Percentiles rank a stretch among this genome's conserved stretches.
Evolutionary conservation across 2,329 filamentous ascomycete genomes (phyloP).

Genomic region (Zelopaecilomyces penicillatus): DNA sequence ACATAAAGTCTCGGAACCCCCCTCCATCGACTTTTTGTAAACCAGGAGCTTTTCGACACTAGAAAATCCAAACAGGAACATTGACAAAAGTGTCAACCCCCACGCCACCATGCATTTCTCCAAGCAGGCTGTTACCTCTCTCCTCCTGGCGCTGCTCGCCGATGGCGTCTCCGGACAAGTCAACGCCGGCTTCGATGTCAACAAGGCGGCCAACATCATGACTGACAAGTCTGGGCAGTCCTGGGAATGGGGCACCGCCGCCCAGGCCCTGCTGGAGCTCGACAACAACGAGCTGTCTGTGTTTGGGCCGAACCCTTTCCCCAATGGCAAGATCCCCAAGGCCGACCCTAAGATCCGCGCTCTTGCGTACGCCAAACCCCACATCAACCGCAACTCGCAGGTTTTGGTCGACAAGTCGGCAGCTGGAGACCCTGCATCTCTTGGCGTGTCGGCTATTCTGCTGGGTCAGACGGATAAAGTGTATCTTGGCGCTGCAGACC

Average conservation of each 20-base stretch:
- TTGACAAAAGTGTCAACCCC: background rate
- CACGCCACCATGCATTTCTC: background rate
- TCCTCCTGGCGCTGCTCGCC: background rate
- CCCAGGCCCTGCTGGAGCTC: slow-evolving; percentile 10
- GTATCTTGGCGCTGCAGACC: slow-evolving; percentile 7
- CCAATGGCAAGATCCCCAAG: slow-evolving; percentile 7
- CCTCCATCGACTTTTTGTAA: too few relatives aligned
- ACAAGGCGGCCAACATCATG: slow-evolving; percentile 8
- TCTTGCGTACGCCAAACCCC: slow-evolving; percentile 7
- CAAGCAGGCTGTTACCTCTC: background rate
- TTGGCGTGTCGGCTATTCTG: slow-evolving; percentile 10
- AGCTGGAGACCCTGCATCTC: slow-evolving; percentile 10
- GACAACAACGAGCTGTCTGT: slow-evolving; percentile 11
- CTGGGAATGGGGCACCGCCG: slow-evolving; percentile 12
- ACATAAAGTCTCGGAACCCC: too few relatives aligned
- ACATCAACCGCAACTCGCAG: slow-evolving; percentile 9
- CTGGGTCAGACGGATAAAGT: slow-evolving; percentile 9
- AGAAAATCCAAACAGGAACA: too few relatives aligned
- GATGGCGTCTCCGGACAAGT: background rate
- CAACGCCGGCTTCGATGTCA: slow-evolving; percentile 9
- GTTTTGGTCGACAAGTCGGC: slow-evolving; percentile 5
- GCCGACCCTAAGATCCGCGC: slow-evolving; percentile 2
- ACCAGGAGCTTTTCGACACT: too few relatives aligned
- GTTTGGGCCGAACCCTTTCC: slow-evolving; percentile 9
- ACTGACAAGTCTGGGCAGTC: slow-evolving; percentile 4